These are phyloP conservation scores for Gloeopeniophorella convolvens DNA, from an alignment of 768 basidiomycete species.

Conservation along the genomic window DNA sequence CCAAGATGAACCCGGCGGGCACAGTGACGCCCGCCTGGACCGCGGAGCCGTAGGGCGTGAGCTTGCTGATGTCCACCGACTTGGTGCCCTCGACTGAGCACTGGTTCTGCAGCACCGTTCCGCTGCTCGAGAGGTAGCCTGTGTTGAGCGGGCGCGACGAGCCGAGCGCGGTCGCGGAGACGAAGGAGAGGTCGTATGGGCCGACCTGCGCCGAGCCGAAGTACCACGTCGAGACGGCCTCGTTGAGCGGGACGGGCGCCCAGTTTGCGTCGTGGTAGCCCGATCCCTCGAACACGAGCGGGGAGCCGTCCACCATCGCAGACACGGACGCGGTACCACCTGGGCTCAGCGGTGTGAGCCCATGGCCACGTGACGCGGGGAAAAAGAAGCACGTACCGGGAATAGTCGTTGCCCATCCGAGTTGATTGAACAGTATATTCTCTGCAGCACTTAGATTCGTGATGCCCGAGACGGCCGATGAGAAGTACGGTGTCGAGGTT, in stretches of 20 bases:
- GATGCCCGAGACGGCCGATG: constrained; percentile 2
- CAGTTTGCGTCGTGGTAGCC: constrained; percentile 27
- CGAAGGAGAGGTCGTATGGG: constrained; percentile 22
- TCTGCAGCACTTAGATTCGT: constrained; percentile 17
- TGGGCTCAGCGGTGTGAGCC: not conserved
- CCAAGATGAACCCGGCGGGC: constrained; percentile 21
- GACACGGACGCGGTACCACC: constrained; percentile 18
- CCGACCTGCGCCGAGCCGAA: constrained; percentile 23
- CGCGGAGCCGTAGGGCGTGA: constrained; percentile 20
- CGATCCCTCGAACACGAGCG: constrained; percentile 20
- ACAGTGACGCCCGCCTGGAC: constrained; percentile 18
- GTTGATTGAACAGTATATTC: constrained; percentile 21
- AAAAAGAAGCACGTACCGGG: constrained; percentile 14
- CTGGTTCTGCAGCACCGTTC: constrained; percentile 24
- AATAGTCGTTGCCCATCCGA: constrained; percentile 23
- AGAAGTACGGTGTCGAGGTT: constrained; percentile 22
- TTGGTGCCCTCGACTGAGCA: constrained; percentile 22
- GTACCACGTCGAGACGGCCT: constrained; percentile 22
- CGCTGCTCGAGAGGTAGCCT: constrained; percentile 23
- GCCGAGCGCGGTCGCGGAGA: constrained; percentile 16
- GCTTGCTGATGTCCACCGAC: constrained; percentile 15
- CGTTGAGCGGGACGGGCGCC: constrained; percentile 21
- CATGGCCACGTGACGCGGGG: not conserved
- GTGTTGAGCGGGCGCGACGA: constrained; percentile 21
- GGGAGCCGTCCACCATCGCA: constrained; percentile 20